phyloP scores from a whole-genome alignment of 257 asterid genomes.

The Henckelia pumila region DNA sequence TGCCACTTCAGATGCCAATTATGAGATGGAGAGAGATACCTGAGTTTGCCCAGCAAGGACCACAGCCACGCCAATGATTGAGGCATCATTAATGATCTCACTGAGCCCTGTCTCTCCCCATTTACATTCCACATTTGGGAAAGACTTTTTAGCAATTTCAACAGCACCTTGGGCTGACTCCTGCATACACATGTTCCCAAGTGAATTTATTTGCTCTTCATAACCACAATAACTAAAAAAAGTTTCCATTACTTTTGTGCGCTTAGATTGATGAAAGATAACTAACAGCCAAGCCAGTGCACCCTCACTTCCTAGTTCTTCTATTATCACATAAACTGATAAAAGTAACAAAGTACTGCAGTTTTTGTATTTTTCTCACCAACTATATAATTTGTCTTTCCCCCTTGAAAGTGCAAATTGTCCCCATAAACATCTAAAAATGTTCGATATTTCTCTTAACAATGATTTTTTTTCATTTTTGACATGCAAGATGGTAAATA shows the following conservation, averaged over 20 bases:
- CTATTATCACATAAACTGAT: no score
- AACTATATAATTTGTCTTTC: neutral
- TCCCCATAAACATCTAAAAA: no score
- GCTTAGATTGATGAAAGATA: neutral
- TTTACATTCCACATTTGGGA: constrained; percentile 78
- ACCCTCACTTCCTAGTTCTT: neutral
- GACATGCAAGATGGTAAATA: no score
- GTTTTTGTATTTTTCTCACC: neutral
- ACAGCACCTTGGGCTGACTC: constrained; percentile 81
- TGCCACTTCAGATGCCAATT: neutral
- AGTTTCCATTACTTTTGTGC: neutral
- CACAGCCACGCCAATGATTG: constrained; percentile 73
- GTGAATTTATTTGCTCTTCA: constrained; percentile 12
- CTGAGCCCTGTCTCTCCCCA: constrained; percentile 91
- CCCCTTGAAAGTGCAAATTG: neutral
- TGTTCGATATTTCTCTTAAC: no score
- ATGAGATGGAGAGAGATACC: neutral
- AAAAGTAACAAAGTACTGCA: no score
- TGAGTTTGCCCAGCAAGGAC: constrained; percentile 90
- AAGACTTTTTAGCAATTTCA: constrained; percentile 64
- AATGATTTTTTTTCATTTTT: no score
- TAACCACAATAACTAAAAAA: neutral
- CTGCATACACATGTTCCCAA: constrained; percentile 34
- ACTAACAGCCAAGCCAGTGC: neutral
- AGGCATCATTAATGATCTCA: constrained; percentile 69